phyloP scores from a whole-genome alignment of 176 grass and related monocot species.

The Carex scoparia region DNA sequence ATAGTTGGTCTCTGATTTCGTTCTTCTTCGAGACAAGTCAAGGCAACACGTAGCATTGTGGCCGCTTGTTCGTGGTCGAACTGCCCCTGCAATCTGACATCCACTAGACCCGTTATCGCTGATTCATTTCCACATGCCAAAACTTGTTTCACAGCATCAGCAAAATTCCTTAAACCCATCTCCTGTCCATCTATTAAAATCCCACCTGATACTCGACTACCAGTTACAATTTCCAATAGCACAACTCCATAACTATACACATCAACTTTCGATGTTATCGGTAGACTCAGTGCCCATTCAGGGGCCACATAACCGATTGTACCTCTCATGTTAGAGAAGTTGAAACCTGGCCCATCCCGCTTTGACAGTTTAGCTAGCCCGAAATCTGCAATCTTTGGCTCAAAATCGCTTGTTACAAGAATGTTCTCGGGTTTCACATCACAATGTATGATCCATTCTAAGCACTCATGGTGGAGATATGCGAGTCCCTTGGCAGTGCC shows the following conservation, averaged over 20 bases:
- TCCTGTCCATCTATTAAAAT: conserved; percentile 28
- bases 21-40: conserved; percentile 48
- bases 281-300: conserved; percentile 61
- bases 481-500: conserved; percentile 65
- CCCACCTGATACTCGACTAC: conserved; percentile 40
- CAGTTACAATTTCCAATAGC: conserved; percentile 51
- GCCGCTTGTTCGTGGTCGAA: conserved; percentile 38
- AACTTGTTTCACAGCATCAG: conserved; percentile 30
- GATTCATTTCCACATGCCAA: conserved; percentile 23
- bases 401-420: conserved; percentile 60
- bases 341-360: conserved; percentile 39
- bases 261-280: conserved; percentile 60
- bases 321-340: conserved; percentile 61
- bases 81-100: conserved; percentile 36
- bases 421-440: conserved; percentile 91
- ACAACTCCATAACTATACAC: conserved; percentile 57
- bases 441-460: conserved; percentile 89
- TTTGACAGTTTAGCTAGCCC: conserved; percentile 63
- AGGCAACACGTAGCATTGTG: conserved; percentile 30
- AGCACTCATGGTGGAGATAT: conserved; percentile 81
- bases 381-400: conserved; percentile 78
- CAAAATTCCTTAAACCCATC: conserved; percentile 25
- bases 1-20: conserved; percentile 48
- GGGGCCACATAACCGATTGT: conserved; percentile 86
- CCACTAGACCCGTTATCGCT: conserved; percentile 34